phyloP scores from a whole-genome alignment of 495 filamentous ascomycete genomes.

The Pseudevernia furfuracea region DNA sequence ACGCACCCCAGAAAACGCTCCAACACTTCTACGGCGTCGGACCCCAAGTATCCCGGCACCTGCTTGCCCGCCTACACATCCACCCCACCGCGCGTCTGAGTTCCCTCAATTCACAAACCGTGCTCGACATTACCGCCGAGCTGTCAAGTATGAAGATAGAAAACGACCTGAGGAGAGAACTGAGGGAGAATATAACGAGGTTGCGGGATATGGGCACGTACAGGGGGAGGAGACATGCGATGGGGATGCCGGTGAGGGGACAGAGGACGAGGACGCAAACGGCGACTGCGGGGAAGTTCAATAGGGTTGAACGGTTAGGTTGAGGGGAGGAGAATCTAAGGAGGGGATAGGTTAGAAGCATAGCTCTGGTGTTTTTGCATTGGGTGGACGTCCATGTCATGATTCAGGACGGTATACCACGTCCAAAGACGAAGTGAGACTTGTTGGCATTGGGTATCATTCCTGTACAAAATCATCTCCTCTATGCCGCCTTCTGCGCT shows the following conservation, averaged over 20 bases:
- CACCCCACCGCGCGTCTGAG: conserved; percentile 71
- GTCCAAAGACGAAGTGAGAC: not conserved
- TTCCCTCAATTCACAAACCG: conserved; percentile 58
- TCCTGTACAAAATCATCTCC: not conserved
- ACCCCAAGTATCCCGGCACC: conserved; percentile 54
- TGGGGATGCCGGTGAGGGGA: conserved; percentile 78
- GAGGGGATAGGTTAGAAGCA: not conserved
- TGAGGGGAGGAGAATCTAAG: not conserved
- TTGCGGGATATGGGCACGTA: conserved; percentile 88
- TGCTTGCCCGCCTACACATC: conserved; percentile 82
- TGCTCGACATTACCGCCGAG: conserved; percentile 72
- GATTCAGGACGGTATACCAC: not conserved
- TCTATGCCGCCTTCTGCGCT: conserved; percentile 1
- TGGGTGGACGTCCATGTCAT: not conserved
- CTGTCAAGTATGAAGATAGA: conserved; percentile 90
- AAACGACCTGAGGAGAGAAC: conserved; percentile 68
- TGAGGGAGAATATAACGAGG: conserved; percentile 77
- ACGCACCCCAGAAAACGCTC: conserved; percentile 61
- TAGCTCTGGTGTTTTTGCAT: not conserved
- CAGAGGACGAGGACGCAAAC: conserved; percentile 83
- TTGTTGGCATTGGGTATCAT: conserved; percentile 1
- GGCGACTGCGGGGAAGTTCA: conserved; percentile 67
- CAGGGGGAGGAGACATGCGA: conserved; percentile 81
- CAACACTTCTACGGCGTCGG: conserved; percentile 88
- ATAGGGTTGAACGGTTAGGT: conserved; percentile 62